Evolutionary conservation across 768 basidiomycete species (phyloP).

Genomic region (Boletus speciosus): DNA sequence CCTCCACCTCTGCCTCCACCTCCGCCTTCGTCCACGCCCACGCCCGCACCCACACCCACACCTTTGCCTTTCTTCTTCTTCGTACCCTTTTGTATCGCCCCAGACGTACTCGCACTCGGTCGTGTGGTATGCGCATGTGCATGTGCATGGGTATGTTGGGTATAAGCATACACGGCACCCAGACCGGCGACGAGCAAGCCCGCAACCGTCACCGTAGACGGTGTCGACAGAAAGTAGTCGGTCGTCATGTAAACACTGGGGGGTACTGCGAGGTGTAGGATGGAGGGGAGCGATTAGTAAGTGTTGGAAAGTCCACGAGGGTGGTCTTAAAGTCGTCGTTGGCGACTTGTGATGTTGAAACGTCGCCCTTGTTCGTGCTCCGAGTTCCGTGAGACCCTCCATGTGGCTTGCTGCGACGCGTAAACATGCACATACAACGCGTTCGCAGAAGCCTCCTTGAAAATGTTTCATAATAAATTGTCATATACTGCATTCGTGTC

Average conservation of each 20-base stretch:
- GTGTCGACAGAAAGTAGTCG: constrained; percentile 36
- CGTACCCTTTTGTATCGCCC: background rate
- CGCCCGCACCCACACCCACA: background rate
- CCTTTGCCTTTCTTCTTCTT: background rate
- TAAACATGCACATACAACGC: constrained; percentile 30
- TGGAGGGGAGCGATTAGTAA: background rate
- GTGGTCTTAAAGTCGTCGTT: too few species aligned
- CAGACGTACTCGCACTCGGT: background rate
- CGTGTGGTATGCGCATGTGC: too few species aligned
- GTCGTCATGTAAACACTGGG: constrained; percentile 33
- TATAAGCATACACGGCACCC: constrained; percentile 18
- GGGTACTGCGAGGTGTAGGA: too few species aligned
- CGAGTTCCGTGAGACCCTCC: background rate
- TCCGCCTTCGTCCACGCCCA: background rate
- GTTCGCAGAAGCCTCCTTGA: background rate
- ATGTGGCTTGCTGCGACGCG: constrained; percentile 9
- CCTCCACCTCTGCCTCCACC: background rate
- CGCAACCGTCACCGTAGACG: constrained; percentile 32
- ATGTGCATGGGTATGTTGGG: background rate
- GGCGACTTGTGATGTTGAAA: background rate
- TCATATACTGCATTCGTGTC: too few species aligned
- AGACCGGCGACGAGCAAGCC: constrained; percentile 22
- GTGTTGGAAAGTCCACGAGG: background rate
- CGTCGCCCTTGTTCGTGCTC: background rate
- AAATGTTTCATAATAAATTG: too few species aligned